Evolutionary conservation across 805 yeast genomes (phyloP).

Genomic region (Candida jianshihensis): DNA sequence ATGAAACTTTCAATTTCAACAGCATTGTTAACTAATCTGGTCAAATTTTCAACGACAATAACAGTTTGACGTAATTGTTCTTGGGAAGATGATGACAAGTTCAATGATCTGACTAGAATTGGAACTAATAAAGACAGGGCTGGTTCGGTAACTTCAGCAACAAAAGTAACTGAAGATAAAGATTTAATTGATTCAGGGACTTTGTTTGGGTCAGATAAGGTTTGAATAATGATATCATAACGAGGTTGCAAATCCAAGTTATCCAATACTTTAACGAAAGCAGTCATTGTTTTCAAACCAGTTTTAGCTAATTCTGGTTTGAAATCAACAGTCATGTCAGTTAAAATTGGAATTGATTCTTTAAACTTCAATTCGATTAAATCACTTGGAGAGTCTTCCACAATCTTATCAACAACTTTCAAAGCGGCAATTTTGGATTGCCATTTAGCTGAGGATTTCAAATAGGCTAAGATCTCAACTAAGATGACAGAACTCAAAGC

Average conservation of each 20-base stretch:
- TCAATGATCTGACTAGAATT: conserved; percentile 81
- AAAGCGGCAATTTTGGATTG: conserved; percentile 81
- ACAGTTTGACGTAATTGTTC: conserved; percentile 96
- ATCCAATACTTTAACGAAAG: conserved; percentile 77
- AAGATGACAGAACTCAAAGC: conserved; percentile 69
- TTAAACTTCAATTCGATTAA: conserved; percentile 76
- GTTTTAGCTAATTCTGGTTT: conserved; percentile 91
- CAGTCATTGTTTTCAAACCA: conserved; percentile 64
- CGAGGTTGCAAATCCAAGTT: conserved; percentile 89
- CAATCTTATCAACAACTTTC: conserved; percentile 61
- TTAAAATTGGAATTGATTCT: conserved; percentile 73
- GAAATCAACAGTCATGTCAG: conserved; percentile 89
- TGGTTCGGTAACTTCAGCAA: conserved; percentile 97
- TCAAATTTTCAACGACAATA: conserved; percentile 90
- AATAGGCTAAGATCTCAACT: conserved; percentile 52
- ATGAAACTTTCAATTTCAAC: conserved; percentile 84
- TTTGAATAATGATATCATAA: conserved; percentile 74
- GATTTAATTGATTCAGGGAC: conserved; percentile 87
- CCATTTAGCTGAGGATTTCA: conserved; percentile 87
- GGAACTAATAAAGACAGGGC: conserved; percentile 88
- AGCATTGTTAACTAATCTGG: conserved; percentile 90
- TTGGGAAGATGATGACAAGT: conserved; percentile 78
- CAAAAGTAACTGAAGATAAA: conserved; percentile 89
- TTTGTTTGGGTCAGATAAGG: conserved; percentile 83
- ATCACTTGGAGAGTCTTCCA: conserved; percentile 79